Evolutionary conservation across 164 flowering plant species (phyloP).

Genomic region (Tinospora cordifolia): DNA sequence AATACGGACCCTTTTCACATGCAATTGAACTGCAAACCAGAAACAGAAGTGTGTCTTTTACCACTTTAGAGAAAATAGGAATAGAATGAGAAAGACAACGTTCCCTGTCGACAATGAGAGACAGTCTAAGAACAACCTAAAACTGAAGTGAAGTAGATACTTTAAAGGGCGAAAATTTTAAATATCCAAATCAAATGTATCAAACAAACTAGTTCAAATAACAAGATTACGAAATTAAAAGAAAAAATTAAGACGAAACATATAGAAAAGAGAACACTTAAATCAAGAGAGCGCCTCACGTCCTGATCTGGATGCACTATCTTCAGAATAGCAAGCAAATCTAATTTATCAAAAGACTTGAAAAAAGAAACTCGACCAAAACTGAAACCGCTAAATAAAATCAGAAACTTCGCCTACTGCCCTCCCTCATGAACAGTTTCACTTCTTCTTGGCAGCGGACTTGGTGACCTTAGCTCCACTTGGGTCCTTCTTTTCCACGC

Average conservation of each 20-base stretch:
- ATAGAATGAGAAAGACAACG: too few species aligned
- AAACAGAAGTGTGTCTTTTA: too few species aligned
- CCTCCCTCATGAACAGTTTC: slow-evolving; percentile 18
- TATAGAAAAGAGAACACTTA: not conserved
- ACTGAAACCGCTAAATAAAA: not conserved
- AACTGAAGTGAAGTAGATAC: too few species aligned
- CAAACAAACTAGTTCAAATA: slow-evolving; percentile 2
- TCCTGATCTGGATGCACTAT: not conserved
- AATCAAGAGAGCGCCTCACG: not conserved
- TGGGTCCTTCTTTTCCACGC: slow-evolving; percentile 1
- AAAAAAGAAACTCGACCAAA: not conserved
- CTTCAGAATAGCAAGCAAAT: not conserved
- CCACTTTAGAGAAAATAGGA: too few species aligned
- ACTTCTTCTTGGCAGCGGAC: slow-evolving; percentile 45
- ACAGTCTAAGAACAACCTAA: too few species aligned
- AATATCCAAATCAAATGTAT: not conserved
- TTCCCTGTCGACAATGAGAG: too few species aligned
- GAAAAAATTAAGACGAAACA: not conserved
- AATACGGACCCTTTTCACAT: too few species aligned
- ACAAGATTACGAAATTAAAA: not conserved
- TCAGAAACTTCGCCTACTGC: not conserved
- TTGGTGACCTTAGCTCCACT: not conserved
- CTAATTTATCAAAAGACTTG: not conserved
- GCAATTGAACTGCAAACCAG: too few species aligned
- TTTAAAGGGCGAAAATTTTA: too few species aligned